Conservation (phyloP, 2,329 filamentous ascomycete species). For the Ceratocystiopsis sp. region DNA sequence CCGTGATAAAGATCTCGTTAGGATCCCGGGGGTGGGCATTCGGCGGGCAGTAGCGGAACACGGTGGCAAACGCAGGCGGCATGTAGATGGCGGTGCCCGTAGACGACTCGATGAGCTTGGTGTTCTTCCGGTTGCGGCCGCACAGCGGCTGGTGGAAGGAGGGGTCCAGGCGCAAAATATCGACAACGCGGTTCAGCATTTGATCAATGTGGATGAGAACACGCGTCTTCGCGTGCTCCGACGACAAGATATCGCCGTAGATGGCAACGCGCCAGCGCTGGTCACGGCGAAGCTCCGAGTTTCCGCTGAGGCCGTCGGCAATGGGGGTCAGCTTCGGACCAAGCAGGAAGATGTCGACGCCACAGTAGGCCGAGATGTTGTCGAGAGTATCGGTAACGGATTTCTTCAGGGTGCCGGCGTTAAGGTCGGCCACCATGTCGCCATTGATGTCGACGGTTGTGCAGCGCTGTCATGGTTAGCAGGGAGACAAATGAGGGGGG, state of each 20-base stretch:
- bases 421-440: slow-evolving; percentile 65
- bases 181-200: slow-evolving; percentile 59
- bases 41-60: slow-evolving; percentile 77
- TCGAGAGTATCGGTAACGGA: slow-evolving; percentile 74
- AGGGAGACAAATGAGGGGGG: slow-evolving; percentile 1
- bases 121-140: slow-evolving; percentile 87
- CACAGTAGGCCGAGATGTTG: slow-evolving; percentile 71
- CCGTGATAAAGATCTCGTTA: slow-evolving; percentile 88
- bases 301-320: slow-evolving; percentile 56
- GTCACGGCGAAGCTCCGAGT: slow-evolving; percentile 69
- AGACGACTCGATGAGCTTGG: slow-evolving; percentile 90
- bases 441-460: slow-evolving; percentile 88
- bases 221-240: slow-evolving; percentile 91
- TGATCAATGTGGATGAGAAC: slow-evolving; percentile 95
- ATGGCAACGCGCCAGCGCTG: slow-evolving; percentile 85
- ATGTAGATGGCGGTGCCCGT: slow-evolving; percentile 98
- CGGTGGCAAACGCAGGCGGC: slow-evolving; percentile 77
- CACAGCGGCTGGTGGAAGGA: slow-evolving; percentile 85
- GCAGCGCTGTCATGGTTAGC: slow-evolving; percentile 49
- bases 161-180: slow-evolving; percentile 66
- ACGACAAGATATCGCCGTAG: slow-evolving; percentile 86
- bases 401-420: slow-evolving; percentile 50
- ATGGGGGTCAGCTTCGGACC: slow-evolving; percentile 76
- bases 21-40: slow-evolving; percentile 69
- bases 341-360: slow-evolving; percentile 90